A percentile compares a stretch with the other conserved stretches of the same genome.
Evolutionary conservation across 495 filamentous ascomycete species (phyloP).

Genomic region (Viridothelium virens): DNA sequence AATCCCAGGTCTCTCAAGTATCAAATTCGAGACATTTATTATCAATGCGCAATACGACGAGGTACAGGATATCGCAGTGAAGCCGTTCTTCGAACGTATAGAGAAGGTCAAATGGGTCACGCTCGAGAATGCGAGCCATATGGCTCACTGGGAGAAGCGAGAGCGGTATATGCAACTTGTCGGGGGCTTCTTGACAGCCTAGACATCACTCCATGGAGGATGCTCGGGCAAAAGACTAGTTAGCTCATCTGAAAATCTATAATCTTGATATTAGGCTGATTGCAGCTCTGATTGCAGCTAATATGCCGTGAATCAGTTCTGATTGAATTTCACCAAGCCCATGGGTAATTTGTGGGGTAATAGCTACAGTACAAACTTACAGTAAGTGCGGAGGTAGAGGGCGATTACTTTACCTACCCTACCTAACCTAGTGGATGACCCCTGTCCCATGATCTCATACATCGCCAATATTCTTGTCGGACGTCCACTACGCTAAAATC

Average conservation of each 20-base stretch:
- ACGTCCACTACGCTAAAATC: neutral
- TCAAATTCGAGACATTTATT: neutral
- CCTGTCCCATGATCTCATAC: neutral
- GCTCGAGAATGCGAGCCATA: neutral
- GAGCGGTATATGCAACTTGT: neutral
- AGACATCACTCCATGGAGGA: no score
- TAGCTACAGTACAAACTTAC: no score
- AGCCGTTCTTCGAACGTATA: neutral
- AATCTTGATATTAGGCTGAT: no score
- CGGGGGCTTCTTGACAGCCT: neutral
- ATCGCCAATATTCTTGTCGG: neutral
- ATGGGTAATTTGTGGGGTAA: no score
- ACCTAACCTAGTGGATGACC: no score
- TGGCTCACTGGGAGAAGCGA: neutral
- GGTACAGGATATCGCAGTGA: neutral
- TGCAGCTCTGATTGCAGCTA: no score
- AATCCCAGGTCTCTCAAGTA: neutral
- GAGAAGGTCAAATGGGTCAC: neutral
- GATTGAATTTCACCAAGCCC: no score
- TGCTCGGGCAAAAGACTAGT: no score
- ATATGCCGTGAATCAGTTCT: no score
- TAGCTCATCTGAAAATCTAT: no score
- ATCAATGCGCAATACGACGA: neutral
- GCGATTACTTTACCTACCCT: no score
- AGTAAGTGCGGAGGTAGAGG: no score